These are phyloP conservation scores for Paulownia fortunei DNA, from an alignment of 257 asterid genomes.

Conservation along the genomic window DNA sequence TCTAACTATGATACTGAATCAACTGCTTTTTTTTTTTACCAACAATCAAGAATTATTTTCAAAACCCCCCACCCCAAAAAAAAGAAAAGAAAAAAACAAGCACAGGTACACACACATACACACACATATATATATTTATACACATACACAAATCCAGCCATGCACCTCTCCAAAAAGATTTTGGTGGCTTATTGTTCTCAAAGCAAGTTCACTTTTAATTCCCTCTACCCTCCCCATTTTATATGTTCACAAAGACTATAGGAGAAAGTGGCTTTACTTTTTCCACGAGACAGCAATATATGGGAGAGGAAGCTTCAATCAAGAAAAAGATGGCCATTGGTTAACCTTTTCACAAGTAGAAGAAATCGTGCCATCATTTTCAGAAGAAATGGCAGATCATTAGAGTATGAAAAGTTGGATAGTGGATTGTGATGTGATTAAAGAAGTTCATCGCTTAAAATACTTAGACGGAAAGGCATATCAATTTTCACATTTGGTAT, in stretches of 20 bases:
- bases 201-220: constrained; percentile 49
- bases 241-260: not conserved
- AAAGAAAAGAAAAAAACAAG: not conserved
- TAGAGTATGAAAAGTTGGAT: constrained; percentile 25
- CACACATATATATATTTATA: too few relatives aligned
- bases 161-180: constrained; percentile 37
- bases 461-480: constrained; percentile 14
- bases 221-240: not conserved
- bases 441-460: constrained; percentile 16
- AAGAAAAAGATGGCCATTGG: constrained; percentile 50
- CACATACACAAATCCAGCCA: not conserved
- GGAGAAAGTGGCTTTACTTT: constrained; percentile 53
- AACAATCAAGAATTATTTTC: too few relatives aligned
- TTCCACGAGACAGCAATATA: constrained; percentile 42
- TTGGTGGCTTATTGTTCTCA: constrained; percentile 52
- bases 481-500: constrained; percentile 16
- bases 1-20: too few relatives aligned
- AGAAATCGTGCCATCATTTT: constrained; percentile 53
- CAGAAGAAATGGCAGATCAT: constrained; percentile 23
- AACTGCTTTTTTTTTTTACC: too few relatives aligned
- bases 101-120: not conserved
- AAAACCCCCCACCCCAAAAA: not conserved
- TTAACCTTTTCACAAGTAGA: constrained; percentile 42
- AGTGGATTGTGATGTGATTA: constrained; percentile 41
- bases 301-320: constrained; percentile 45